Evolutionary conservation across 352 stramenopile species (phyloP).

Genomic region (Peronospora tabacina): DNA sequence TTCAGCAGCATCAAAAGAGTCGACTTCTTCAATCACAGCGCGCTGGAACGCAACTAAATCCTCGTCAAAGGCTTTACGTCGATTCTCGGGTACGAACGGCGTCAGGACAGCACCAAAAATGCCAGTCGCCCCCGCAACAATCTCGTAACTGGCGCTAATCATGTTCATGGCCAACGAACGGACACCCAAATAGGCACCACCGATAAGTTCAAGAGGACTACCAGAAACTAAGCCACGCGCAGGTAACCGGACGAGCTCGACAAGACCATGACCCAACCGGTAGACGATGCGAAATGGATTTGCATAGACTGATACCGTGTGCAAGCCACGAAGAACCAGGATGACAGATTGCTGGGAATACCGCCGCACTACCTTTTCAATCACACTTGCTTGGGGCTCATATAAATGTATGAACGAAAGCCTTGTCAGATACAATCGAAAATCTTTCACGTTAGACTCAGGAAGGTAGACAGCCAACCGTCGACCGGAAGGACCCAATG

Average conservation of each 20-base stretch:
- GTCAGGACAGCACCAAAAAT: slow-evolving; percentile 68
- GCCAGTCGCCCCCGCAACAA: slow-evolving; percentile 68
- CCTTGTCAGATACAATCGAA: slow-evolving; percentile 76
- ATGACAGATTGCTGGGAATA: slow-evolving; percentile 85
- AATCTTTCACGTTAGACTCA: slow-evolving; percentile 86
- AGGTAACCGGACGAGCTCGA: slow-evolving; percentile 75
- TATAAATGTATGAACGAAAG: slow-evolving; percentile 80
- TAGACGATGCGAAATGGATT: slow-evolving; percentile 86
- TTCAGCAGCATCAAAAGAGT: slow-evolving; percentile 78
- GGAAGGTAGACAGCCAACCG: slow-evolving; percentile 78
- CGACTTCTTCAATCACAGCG: slow-evolving; percentile 82
- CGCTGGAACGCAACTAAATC: slow-evolving; percentile 82
- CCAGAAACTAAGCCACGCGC: slow-evolving; percentile 71
- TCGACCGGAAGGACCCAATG: slow-evolving; percentile 59
- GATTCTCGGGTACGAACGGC: slow-evolving; percentile 62
- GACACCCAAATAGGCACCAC: slow-evolving; percentile 74
- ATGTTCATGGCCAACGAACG: slow-evolving; percentile 84
- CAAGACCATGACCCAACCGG: slow-evolving; percentile 67
- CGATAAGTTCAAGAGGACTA: slow-evolving; percentile 78
- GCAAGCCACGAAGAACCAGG: slow-evolving; percentile 71
- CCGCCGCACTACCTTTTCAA: slow-evolving; percentile 67
- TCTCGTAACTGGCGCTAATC: slow-evolving; percentile 86
- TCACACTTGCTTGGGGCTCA: slow-evolving; percentile 60
- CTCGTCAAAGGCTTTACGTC: slow-evolving; percentile 72
- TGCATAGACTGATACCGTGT: slow-evolving; percentile 83